Conservation (phyloP, 1,139 yeast species). For the Pichia sp. region DNA sequence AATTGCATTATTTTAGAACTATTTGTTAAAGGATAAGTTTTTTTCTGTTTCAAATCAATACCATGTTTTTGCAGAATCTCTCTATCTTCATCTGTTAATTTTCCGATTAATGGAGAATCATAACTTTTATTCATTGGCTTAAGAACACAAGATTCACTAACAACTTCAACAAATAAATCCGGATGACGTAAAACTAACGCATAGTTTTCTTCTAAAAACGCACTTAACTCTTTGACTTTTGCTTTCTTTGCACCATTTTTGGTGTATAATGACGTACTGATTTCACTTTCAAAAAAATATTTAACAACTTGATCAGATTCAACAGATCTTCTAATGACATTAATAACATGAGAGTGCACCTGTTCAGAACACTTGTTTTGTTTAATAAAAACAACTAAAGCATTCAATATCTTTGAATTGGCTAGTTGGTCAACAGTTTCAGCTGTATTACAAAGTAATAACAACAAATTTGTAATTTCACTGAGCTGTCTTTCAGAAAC, state of each 20-base stretch:
- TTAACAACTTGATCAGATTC: constrained; percentile 53
- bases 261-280: constrained; percentile 30
- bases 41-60: constrained; percentile 27
- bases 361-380: constrained; percentile 25
- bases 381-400: constrained; percentile 28
- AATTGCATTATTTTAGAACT: constrained; percentile 58
- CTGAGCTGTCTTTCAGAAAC: constrained; percentile 42
- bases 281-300: constrained; percentile 43
- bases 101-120: constrained; percentile 19
- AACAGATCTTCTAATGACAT: constrained; percentile 61
- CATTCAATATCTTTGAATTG: constrained; percentile 34
- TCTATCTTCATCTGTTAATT: constrained; percentile 20
- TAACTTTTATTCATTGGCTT: constrained; percentile 42
- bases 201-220: constrained; percentile 49
- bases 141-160: constrained; percentile 45
- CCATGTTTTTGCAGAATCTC: constrained; percentile 19
- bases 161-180: constrained; percentile 44
- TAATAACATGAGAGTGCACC: constrained; percentile 34
- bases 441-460: constrained; percentile 46
- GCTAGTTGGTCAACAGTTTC: constrained; percentile 36
- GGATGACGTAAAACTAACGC: constrained; percentile 57
- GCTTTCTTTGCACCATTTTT: constrained; percentile 6
- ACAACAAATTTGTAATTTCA: constrained; percentile 46
- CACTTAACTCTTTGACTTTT: constrained; percentile 38
- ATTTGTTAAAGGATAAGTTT: constrained; percentile 9